Percentiles rank a stretch among this genome's conserved stretches.
Conservation (phyloP, 176 grass and related monocot species). For the Triticum monococcum region DNA sequence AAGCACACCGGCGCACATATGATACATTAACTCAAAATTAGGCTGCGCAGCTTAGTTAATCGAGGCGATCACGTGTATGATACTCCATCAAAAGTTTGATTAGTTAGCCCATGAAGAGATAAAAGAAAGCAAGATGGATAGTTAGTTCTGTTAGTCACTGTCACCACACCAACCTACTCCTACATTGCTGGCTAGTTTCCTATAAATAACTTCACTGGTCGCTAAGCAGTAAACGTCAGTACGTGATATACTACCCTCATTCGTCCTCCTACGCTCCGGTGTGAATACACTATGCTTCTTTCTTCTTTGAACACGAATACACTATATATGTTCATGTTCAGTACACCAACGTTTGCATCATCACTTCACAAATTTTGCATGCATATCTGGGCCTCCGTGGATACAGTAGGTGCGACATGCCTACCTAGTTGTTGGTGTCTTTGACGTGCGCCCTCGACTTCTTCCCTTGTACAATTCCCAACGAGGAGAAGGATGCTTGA, state of each 20-base stretch:
- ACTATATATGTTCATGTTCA: background rate
- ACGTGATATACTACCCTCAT: too few species aligned
- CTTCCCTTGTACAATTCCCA: slow-evolving; percentile 40
- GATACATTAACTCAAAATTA: too few species aligned
- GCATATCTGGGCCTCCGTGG: slow-evolving; percentile 20
- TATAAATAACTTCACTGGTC: too few species aligned
- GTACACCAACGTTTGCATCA: slow-evolving; percentile 10
- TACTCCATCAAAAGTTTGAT: background rate
- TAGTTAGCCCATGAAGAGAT: background rate
- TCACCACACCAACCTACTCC: slow-evolving; percentile 22
- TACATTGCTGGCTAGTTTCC: too few species aligned
- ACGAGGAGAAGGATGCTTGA: slow-evolving; percentile 68
- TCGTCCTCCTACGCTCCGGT: too few species aligned
- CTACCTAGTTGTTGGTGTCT: slow-evolving; percentile 31
- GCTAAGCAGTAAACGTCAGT: too few species aligned
- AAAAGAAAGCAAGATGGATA: background rate
- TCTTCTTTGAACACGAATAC: too few species aligned
- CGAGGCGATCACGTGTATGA: slow-evolving; percentile 4
- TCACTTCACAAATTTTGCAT: slow-evolving; percentile 30
- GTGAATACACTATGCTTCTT: background rate
- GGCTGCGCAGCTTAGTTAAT: slow-evolving; percentile 3
- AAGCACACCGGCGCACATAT: too few species aligned
- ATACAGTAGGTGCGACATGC: background rate
- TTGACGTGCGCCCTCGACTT: slow-evolving; percentile 19
- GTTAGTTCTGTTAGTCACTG: background rate